Evolutionary conservation across 345 rosid genomes (phyloP).

Genomic region (Eucalyptus sp.): DNA sequence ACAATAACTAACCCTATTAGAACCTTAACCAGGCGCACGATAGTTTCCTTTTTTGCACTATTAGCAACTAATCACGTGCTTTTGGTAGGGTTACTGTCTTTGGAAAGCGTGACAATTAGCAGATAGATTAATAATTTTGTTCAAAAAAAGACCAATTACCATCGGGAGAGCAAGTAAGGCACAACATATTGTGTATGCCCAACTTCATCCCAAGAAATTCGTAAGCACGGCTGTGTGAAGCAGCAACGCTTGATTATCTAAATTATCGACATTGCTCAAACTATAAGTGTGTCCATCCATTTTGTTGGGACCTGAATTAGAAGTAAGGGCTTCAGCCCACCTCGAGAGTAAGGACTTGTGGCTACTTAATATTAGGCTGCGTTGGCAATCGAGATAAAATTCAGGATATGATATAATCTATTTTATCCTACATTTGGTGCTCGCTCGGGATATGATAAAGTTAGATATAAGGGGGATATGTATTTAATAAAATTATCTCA

Average conservation of each 20-base stretch:
- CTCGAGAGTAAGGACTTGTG: neutral
- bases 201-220: neutral
- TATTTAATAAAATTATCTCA: no score
- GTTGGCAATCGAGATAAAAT: no score
- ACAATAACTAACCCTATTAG: neutral
- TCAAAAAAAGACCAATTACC: neutral
- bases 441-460: no score
- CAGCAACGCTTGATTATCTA: neutral
- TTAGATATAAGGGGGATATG: no score
- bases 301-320: neutral
- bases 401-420: no score
- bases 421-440: no score
- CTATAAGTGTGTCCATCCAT: neutral
- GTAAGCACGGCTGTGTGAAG: neutral
- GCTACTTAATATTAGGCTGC: neutral
- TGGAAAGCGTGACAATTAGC: neutral
- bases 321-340: neutral
- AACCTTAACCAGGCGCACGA: neutral
- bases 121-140: neutral
- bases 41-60: neutral
- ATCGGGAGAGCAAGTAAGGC: neutral
- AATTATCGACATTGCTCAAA: neutral
- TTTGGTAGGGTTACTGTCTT: neutral
- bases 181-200: neutral
- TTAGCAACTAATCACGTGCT: neutral